A percentile compares a stretch with the other conserved stretches of the same genome.
These are phyloP conservation scores for Camellia japonica DNA, from an alignment of 148 eudicot genomes.

Conservation along the genomic window DNA sequence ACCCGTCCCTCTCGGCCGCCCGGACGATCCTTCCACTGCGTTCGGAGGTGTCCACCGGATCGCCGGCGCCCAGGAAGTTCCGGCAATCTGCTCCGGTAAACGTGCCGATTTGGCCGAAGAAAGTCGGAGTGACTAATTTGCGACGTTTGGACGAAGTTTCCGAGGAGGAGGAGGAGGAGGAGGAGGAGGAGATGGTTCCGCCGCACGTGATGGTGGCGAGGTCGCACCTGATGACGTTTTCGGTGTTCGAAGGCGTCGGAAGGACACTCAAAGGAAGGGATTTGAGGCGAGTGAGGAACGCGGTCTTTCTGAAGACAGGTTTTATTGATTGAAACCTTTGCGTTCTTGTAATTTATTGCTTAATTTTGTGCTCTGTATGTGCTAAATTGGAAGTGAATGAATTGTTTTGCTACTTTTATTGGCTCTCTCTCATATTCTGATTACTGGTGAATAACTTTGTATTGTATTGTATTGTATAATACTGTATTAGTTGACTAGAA, in stretches of 20 bases:
- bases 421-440: neutral
- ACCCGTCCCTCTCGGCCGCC: slow-evolving; percentile 25
- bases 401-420: slow-evolving; percentile 8
- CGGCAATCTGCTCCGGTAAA: slow-evolving; percentile 72
- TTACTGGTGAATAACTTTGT: neutral
- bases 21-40: slow-evolving; percentile 17
- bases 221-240: slow-evolving; percentile 54
- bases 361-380: neutral
- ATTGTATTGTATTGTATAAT: neutral
- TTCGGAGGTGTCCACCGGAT: neutral
- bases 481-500: neutral
- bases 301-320: slow-evolving; percentile 70
- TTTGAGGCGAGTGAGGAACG: slow-evolving; percentile 54
- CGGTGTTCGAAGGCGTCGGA: slow-evolving; percentile 76
- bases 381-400: neutral
- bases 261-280: slow-evolving; percentile 76
- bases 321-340: slow-evolving; percentile 42
- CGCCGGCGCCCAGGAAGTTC: slow-evolving; percentile 16
- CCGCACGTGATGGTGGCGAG: slow-evolving; percentile 79
- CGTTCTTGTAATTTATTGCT: neutral
- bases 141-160: slow-evolving; percentile 22
- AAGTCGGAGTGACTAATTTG: neutral
- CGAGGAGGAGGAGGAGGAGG: slow-evolving; percentile 28
- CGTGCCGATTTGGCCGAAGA: slow-evolving; percentile 59
- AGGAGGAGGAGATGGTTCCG: slow-evolving; percentile 56